A percentile compares a stretch with the other conserved stretches of the same genome.
Conservation (phyloP, 116 monocot genomes). For the Trichopus zeylanicus region DNA sequence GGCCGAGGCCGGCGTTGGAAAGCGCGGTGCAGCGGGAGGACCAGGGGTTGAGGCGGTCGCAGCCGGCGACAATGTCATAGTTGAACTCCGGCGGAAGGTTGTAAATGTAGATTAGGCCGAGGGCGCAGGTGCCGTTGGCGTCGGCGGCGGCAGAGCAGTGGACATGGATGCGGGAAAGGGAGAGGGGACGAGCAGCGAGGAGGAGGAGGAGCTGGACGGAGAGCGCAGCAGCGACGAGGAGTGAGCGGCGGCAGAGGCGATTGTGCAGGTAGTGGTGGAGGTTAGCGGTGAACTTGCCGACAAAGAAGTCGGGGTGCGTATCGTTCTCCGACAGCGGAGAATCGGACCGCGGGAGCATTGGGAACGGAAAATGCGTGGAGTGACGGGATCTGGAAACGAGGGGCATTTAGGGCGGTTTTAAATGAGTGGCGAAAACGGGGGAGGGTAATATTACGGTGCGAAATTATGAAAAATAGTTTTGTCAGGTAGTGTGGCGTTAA, state of each 20-base stretch:
- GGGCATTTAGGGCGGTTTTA: background rate
- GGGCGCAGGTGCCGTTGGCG: constrained; percentile 5
- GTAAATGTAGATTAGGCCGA: constrained; percentile 64
- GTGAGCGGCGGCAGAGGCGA: constrained; percentile 9
- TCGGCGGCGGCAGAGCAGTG: background rate
- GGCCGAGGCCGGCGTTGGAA: constrained; percentile 67
- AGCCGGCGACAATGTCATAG: constrained; percentile 39
- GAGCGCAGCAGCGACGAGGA: constrained; percentile 27
- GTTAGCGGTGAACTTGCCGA: background rate
- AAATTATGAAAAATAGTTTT: too few relatives aligned
- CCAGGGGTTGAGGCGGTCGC: constrained; percentile 55
- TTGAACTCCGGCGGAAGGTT: constrained; percentile 73
- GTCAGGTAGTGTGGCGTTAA: too few relatives aligned
- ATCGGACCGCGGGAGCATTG: background rate
- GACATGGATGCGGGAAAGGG: background rate
- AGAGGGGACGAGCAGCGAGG: constrained; percentile 8
- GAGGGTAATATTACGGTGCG: background rate
- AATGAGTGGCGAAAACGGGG: background rate
- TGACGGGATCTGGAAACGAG: background rate
- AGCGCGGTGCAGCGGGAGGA: constrained; percentile 51
- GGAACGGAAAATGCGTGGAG: background rate
- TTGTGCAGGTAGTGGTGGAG: background rate
- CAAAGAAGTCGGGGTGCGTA: background rate
- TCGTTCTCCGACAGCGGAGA: background rate
- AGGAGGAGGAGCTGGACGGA: constrained; percentile 41